Evolutionary conservation across 2,329 filamentous ascomycete species (phyloP).

Genomic region (Phialophora chinensis): DNA sequence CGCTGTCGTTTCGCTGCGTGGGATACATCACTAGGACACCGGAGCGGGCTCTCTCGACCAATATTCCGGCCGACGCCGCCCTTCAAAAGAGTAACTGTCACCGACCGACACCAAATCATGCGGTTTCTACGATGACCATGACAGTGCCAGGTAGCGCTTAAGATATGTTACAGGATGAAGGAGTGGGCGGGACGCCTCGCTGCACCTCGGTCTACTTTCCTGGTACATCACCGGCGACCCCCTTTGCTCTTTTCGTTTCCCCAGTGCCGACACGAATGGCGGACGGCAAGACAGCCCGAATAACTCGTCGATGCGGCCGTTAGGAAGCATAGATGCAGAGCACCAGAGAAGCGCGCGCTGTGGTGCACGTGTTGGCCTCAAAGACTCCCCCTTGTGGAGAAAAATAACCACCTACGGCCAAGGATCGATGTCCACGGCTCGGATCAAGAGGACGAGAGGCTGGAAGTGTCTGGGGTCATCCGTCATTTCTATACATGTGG

Average conservation of each 20-base stretch:
- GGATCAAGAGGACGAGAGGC: not conserved
- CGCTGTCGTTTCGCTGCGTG: not conserved
- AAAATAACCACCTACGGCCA: not conserved
- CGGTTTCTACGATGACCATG: not conserved
- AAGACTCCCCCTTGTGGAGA: not conserved
- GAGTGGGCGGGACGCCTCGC: not conserved
- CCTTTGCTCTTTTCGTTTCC: not conserved
- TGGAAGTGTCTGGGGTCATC: not conserved
- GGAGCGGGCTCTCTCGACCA: no score
- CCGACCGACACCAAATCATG: no score
- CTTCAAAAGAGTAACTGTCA: no score
- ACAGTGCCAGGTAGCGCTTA: not conserved
- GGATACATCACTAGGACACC: no score
- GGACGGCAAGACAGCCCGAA: not conserved
- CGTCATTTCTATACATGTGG: no score
- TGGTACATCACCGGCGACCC: not conserved
- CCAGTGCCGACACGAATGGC: not conserved
- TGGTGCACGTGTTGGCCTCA: not conserved
- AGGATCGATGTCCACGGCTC: not conserved
- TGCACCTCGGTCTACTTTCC: not conserved
- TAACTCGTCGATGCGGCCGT: not conserved
- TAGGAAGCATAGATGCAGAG: not conserved
- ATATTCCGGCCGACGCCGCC: no score
- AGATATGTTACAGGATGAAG: not conserved
- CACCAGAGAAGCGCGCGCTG: not conserved